Percentiles rank a stretch among this genome's conserved stretches.
These are phyloP conservation scores for Rhynchosporium graminicola DNA, from an alignment of 2,329 filamentous ascomycete genomes.

Conservation along the genomic window DNA sequence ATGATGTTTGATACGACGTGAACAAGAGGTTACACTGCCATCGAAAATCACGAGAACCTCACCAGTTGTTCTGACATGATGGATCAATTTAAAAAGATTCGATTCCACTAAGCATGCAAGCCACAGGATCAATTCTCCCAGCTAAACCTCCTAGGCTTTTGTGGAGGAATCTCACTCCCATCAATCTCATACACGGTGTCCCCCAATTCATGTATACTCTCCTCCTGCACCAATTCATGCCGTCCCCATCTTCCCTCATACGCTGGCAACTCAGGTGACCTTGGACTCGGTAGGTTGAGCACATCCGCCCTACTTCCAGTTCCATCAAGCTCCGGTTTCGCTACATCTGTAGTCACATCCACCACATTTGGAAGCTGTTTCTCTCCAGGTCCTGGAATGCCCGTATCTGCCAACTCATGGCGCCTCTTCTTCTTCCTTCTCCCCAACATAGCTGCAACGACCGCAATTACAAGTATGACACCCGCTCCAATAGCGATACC, in stretches of 20 bases:
- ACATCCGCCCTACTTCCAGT: background rate
- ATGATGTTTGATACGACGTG: too few species aligned
- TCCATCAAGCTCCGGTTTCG: constrained; percentile 1
- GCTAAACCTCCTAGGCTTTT: background rate
- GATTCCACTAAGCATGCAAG: background rate
- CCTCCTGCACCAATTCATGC: constrained; percentile 16
- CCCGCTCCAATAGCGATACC: constrained; percentile 2
- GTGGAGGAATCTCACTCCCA: too few species aligned
- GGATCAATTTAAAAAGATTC: background rate
- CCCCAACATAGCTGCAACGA: background rate
- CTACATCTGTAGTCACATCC: background rate
- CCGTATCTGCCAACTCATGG: constrained; percentile 7
- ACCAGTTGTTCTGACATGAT: background rate
- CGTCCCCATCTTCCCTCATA: constrained; percentile 14
- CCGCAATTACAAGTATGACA: background rate
- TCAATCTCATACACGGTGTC: background rate
- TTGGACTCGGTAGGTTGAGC: too few species aligned
- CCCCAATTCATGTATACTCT: constrained; percentile 14
- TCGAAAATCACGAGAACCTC: too few species aligned
- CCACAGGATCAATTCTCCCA: background rate
- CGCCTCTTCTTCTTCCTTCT: background rate
- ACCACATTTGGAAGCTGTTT: background rate
- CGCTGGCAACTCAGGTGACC: constrained; percentile 10
- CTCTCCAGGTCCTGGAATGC: background rate
- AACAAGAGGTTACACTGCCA: too few species aligned